Evolutionary conservation across 1,284 basidiomycete species (phyloP).

Genomic region (Ceratobasidium sp.): DNA sequence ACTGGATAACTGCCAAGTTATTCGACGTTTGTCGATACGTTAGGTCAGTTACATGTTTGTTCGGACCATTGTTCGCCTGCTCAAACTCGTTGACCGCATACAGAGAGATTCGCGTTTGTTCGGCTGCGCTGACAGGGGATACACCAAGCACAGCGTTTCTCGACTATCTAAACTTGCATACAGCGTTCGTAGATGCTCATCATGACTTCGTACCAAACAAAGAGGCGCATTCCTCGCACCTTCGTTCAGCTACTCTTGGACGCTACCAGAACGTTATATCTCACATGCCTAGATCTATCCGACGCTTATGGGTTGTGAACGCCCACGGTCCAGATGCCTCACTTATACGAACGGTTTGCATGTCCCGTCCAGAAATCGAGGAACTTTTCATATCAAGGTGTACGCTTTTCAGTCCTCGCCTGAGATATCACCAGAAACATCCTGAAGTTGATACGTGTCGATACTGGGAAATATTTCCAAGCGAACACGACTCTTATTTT

Average conservation of each 20-base stretch:
- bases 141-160: background rate
- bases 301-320: slow-evolving; percentile 17
- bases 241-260: background rate
- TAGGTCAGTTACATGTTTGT: background rate
- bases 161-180: slow-evolving; percentile 4
- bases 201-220: background rate
- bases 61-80: background rate
- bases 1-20: background rate
- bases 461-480: slow-evolving; percentile 11
- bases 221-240: background rate
- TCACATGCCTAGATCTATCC: slow-evolving; percentile 2
- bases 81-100: background rate
- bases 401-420: slow-evolving; percentile 11
- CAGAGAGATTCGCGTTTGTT: slow-evolving; percentile 11
- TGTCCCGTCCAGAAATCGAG: slow-evolving; percentile 15
- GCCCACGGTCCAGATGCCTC: slow-evolving; percentile 28
- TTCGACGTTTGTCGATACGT: slow-evolving; percentile 9
- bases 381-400: slow-evolving; percentile 12
- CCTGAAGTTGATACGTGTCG: background rate
- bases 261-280: background rate
- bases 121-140: background rate
- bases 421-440: background rate
- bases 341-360: background rate
- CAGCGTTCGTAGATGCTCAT: slow-evolving; percentile 21
- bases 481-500: slow-evolving; percentile 13